Percentiles rank a stretch among this genome's conserved stretches.
Conservation (phyloP, 441 rosid genomes). For the Erysimum cheiri region DNA sequence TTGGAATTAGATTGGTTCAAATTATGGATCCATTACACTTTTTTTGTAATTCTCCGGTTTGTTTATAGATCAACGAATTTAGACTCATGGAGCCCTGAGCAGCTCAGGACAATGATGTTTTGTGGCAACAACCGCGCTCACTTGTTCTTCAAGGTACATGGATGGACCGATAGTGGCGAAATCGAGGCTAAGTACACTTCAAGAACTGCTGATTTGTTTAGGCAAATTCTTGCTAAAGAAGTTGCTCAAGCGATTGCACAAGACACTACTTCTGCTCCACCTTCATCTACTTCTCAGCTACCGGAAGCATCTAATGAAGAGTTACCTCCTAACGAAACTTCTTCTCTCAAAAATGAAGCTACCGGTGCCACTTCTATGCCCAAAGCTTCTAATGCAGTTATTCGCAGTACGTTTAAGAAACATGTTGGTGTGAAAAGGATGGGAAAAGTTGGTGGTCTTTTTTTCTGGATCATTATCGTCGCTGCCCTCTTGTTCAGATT, state of each 20-base stretch:
- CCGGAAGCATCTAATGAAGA: slow-evolving; percentile 57
- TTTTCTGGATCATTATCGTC: slow-evolving; percentile 9
- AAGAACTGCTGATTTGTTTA: slow-evolving; percentile 55
- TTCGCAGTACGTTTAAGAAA: slow-evolving; percentile 66
- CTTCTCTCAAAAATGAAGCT: slow-evolving; percentile 41
- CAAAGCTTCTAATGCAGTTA: slow-evolving; percentile 54
- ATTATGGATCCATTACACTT: no score
- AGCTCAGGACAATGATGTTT: slow-evolving; percentile 74
- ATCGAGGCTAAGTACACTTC: slow-evolving; percentile 63
- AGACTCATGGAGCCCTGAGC: slow-evolving; percentile 64
- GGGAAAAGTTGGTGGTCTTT: slow-evolving; percentile 80
- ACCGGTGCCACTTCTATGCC: slow-evolving; percentile 53
- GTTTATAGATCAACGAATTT: no score
- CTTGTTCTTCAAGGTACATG: slow-evolving; percentile 92
- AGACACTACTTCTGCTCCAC: slow-evolving; percentile 48
- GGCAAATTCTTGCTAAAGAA: slow-evolving; percentile 71
- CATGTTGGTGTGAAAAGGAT: slow-evolving; percentile 76
- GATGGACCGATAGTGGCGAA: slow-evolving; percentile 86
- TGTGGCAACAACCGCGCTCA: slow-evolving; percentile 95
- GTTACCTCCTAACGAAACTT: slow-evolving; percentile 41
- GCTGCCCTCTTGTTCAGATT: neutral
- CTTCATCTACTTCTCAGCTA: slow-evolving; percentile 62
- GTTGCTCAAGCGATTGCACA: slow-evolving; percentile 81
- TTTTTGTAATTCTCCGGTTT: no score
- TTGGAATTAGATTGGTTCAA: no score